Evolutionary conservation across 75 land plant species (phyloP), one percentile per base, ranked within the genome.

Genomic region (Selaginella moellendorffii): DNA sequence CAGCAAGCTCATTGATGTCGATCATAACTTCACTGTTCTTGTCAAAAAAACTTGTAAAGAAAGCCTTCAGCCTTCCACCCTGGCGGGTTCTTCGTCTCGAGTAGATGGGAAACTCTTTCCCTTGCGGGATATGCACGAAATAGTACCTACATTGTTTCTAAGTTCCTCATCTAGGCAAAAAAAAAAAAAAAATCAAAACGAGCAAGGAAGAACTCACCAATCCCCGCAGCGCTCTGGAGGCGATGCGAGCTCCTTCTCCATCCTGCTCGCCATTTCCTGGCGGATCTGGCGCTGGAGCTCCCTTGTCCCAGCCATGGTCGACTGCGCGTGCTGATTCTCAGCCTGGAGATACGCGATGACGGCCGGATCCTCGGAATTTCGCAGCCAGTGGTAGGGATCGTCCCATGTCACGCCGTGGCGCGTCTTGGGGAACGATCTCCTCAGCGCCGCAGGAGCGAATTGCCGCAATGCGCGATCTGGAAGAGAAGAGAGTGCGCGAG

Each of bases 341-440:
- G 31, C 59, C 26, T 67, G 21, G 30, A 93, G 79, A 60, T 83
- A 66, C 31, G 63, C 58, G 0, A 27, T 1, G 63, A 88, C 67
- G 62, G 78, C 85, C 14, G 87, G 82, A 62, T 86, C 87, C 30
- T 71, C 20, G 66, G 70, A 65, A 62, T 80, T 71, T 52, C 71
- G 68, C 87, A 93, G 79, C 98, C 98, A 93, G 54, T 77, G 80
- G 75, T 88, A 93, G 14, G 87, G 85, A 54, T 93, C 98, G 29
- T 75, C 53, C 90, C 85, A 88, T 31, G 72, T 64, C 31, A 30
- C 9, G 5, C 98, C 96, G 66, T 93, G 96, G 5, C 69, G 76
- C 19, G 82, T 60, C 59, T 64, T 71, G 21, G 66, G 30, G 78
- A 77, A 80, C 14, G 87, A 83, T 25, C 78, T 30, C 72, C 78